Evolutionary conservation across 1,284 basidiomycete species (phyloP), one percentile per base, ranked within the genome.

Genomic region (Melampsora americana): DNA sequence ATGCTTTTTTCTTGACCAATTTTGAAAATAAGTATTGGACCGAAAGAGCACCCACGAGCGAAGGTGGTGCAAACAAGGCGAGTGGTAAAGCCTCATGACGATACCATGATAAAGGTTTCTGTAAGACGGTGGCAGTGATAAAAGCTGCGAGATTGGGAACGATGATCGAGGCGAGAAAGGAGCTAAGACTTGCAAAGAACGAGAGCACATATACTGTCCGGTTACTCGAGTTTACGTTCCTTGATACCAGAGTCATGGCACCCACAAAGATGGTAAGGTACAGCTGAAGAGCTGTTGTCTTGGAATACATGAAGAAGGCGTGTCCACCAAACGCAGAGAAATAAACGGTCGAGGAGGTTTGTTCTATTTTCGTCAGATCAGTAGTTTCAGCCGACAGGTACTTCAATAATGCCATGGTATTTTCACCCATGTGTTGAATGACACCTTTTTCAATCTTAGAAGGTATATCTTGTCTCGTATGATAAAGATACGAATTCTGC

Each of bases 401-500:
- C 53, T 87, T 86, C 44, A 97, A 84, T 39, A 98, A 88, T 0
- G 92, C 92, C 20, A 96, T 87, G 0, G 90, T 87, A 80, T 97
- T 98, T 78, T 93, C 91, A 28, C 88, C 93, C 89, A 98, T 96
- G 84, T 98, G 92, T 86, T 95, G 85, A 2, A 85, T 77, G 1
- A 91, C 90, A 32, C 93, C 92, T 3, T 88, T 84, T 82, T 93
- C 85, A 66, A 95, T 90, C 80, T 93, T 89, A 79, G 90, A 89
- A 5, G 92, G 90, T 2, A 90, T 81, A 83, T 95, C 93, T 86
- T 88, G 90, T 73, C 90, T 89, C 83, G 92, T 95, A 83, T 95
- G 93, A 82, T 95, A 96, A 77, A 94, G 86, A 82, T 98, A 99
- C 78, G 90, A 92, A 83, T 96, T 93, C 26, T 93, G 92, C 14